Evolutionary conservation across 1,284 basidiomycete genomes (phyloP).

Genomic region (Ceratobasidium sp.): DNA sequence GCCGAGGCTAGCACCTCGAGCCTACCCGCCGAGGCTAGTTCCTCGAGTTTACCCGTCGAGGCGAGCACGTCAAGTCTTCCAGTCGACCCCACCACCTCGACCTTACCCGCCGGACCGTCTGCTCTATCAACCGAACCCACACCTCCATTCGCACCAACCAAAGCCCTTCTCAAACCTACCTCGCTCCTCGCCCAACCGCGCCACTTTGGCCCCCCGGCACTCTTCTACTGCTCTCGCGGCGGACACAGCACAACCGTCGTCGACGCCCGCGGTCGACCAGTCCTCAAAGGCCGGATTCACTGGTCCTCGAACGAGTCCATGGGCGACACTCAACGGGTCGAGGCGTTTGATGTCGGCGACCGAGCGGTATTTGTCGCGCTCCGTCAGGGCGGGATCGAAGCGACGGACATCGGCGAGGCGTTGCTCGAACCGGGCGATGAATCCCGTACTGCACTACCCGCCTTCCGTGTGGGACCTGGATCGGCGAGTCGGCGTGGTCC

Average conservation of each 20-base stretch:
- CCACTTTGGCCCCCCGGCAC: slow-evolving; percentile 82
- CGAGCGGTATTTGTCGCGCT: slow-evolving; percentile 78
- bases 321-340: slow-evolving; percentile 62
- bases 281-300: slow-evolving; percentile 75
- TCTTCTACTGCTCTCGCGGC: slow-evolving; percentile 85
- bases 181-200: slow-evolving; percentile 80
- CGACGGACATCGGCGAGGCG: slow-evolving; percentile 75
- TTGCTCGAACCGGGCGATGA: slow-evolving; percentile 75
- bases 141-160: slow-evolving; percentile 70
- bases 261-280: slow-evolving; percentile 78
- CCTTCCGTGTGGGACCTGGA: slow-evolving; percentile 65
- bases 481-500: slow-evolving; percentile 69
- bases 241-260: slow-evolving; percentile 84
- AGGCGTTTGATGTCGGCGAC: slow-evolving; percentile 70
- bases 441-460: slow-evolving; percentile 69
- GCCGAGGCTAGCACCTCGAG: not conserved
- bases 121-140: slow-evolving; percentile 76
- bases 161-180: slow-evolving; percentile 72
- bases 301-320: slow-evolving; percentile 73
- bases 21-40: not conserved
- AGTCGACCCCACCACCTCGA: no score
- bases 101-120: slow-evolving; percentile 4
- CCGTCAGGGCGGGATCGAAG: slow-evolving; percentile 81
- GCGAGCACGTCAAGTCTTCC: not conserved
- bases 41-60: not conserved